Base-by-base conservation (phyloP, 768 basidiomycete species). In the Gloeostereum incarnatum region DNA sequence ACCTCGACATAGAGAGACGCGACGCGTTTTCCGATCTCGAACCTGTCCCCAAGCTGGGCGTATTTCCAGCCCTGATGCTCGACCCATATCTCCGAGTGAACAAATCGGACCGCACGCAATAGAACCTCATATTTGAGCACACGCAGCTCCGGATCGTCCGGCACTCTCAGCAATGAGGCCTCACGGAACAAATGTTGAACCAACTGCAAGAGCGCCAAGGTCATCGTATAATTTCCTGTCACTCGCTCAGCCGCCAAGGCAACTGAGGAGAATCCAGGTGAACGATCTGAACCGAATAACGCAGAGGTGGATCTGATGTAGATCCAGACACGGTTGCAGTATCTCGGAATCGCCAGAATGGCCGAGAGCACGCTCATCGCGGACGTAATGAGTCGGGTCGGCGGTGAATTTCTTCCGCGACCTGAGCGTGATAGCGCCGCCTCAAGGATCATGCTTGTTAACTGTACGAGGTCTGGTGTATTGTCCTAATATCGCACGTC, bases 61-160 rank as follows among this genome's bases (percentile, higher is more conserved):
- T 91, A 96, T 54, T 86, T 85, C 92, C 92, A 97, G 2, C 78
- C 74, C 26, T 78, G 54, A 55, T 89, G 84, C 48, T 84, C 81
- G 1, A 82, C 73, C 92, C 92, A 97, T 14, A 94, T 78, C 53
- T 93, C 86, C 6, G 75, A 73, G 49, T 91, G 87, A 6, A 93
- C 72, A 45, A 92, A 89, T 4, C 68, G 68, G 9, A 78, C 67
- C 0, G 86, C 89, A 23, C 86, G 77, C 34, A 85, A 60, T 17
- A 93, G 66, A 4, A 92, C 89, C 41, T 89, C 86, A 49, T 87
- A 84, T 52, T 91, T 91, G 39, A 91, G 61, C 48, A 78, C 78
- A 36, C 71, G 77, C 23, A 82, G 66, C 22, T 73, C 74, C 5
- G 71, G 56, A 34, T 77, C 78, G 32, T 77, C 70, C 0, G 75